phyloP scores from a whole-genome alignment of 176 grass and related monocot genomes.

The Rhipidocladum racemiflorum region DNA sequence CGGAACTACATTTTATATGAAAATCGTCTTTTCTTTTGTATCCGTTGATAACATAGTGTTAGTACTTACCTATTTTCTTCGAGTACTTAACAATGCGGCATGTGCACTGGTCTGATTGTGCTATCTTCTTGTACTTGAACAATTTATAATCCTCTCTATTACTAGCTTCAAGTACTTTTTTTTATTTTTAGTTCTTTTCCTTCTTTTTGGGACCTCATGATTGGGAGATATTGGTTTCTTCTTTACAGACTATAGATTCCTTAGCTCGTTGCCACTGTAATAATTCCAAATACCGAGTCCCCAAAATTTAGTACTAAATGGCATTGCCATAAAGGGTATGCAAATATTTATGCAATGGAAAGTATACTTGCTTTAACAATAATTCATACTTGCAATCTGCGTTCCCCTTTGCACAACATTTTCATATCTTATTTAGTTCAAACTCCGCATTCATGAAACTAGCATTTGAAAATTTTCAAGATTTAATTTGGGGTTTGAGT shows the following conservation, averaged over 20 bases:
- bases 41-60: neutral
- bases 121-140: neutral
- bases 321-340: slow-evolving; percentile 15
- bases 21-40: neutral
- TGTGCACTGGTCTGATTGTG: neutral
- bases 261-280: slow-evolving; percentile 35
- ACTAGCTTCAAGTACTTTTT: slow-evolving; percentile 15
- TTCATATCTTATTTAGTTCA: neutral
- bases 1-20: neutral
- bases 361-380: neutral
- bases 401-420: neutral
- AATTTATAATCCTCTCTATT: slow-evolving; percentile 3
- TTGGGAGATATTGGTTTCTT: slow-evolving; percentile 34
- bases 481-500: neutral
- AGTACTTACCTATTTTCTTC: neutral
- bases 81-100: neutral
- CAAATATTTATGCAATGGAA: neutral
- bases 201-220: slow-evolving; percentile 8
- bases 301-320: slow-evolving; percentile 19
- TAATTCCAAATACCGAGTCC: slow-evolving; percentile 40
- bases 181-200: too few species aligned
- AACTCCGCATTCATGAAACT: neutral
- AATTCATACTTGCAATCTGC: neutral
- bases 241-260: slow-evolving; percentile 55
- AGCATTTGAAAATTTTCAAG: neutral